Percentiles rank a stretch among this genome's conserved stretches.
Conservation (phyloP, 1,139 yeast genomes). For the Scheffersomyces cryptocercus region DNA sequence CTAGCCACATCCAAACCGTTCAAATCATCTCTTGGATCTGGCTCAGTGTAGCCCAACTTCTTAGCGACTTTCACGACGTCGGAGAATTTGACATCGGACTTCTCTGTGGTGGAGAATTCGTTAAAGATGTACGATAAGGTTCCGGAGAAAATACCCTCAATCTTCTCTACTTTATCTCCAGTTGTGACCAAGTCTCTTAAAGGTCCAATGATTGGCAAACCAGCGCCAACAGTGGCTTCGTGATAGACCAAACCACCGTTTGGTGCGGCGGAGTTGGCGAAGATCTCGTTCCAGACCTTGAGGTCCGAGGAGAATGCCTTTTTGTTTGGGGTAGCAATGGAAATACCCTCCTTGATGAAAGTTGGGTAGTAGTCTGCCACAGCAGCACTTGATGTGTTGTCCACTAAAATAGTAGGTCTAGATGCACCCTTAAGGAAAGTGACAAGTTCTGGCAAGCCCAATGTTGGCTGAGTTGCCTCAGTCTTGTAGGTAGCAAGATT, state of each 20-base stretch:
- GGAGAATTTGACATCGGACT: slow-evolving; percentile 68
- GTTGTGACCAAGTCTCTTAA: slow-evolving; percentile 84
- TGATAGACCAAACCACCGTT: slow-evolving; percentile 86
- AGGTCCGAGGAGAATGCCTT: slow-evolving; percentile 91
- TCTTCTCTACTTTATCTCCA: slow-evolving; percentile 86
- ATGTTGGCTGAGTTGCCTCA: slow-evolving; percentile 49
- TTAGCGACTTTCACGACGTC: slow-evolving; percentile 89
- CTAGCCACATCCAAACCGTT: slow-evolving; percentile 98
- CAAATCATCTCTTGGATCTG: slow-evolving; percentile 98
- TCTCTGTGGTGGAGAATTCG: slow-evolving; percentile 74
- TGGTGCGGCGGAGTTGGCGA: slow-evolving; percentile 49
- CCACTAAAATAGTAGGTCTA: slow-evolving; percentile 80
- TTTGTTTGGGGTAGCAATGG: slow-evolving; percentile 97
- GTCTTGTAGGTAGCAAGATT: slow-evolving; percentile 63
- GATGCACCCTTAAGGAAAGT: slow-evolving; percentile 65
- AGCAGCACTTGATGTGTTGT: slow-evolving; percentile 84
- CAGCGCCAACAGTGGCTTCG: slow-evolving; percentile 99
- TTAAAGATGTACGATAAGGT: slow-evolving; percentile 95
- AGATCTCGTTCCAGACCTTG: slow-evolving; percentile 74
- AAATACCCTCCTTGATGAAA: slow-evolving; percentile 74
- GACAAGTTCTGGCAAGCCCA: slow-evolving; percentile 58
- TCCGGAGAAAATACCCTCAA: slow-evolving; percentile 97
- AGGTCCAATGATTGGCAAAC: slow-evolving; percentile 89
- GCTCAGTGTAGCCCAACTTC: slow-evolving; percentile 93
- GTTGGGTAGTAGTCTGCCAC: slow-evolving; percentile 77